Conservation (phyloP, 1,139 yeast species). For the Taphrina wiesneri region DNA sequence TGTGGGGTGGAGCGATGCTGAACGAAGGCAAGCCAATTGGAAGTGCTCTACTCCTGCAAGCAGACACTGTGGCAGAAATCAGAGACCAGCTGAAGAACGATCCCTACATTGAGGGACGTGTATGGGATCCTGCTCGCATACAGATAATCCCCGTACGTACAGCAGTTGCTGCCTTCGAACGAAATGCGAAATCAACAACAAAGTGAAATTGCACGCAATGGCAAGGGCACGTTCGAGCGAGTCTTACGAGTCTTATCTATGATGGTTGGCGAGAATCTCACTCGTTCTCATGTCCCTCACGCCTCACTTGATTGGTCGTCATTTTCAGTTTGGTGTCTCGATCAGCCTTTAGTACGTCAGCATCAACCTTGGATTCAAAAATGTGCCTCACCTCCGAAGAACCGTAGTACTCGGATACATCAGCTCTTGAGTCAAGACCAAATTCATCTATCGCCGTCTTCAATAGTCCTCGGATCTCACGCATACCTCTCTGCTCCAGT, state of each 20-base stretch:
- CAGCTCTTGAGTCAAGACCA: neutral
- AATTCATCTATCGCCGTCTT: slow-evolving; percentile 11
- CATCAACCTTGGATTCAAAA: neutral
- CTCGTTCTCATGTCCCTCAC: slow-evolving; percentile 20
- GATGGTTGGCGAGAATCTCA: neutral
- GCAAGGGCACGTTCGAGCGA: too few species aligned
- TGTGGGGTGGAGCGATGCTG: slow-evolving; percentile 27
- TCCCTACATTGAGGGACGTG: slow-evolving; percentile 16
- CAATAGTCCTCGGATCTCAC: neutral
- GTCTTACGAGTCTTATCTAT: too few species aligned
- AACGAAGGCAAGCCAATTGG: slow-evolving; percentile 25
- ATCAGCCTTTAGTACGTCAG: slow-evolving; percentile 5
- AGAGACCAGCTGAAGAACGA: slow-evolving; percentile 14
- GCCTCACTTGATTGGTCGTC: slow-evolving; percentile 10
- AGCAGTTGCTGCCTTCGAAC: slow-evolving; percentile 7
- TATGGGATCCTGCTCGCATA: slow-evolving; percentile 20
- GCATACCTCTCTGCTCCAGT: slow-evolving; percentile 5
- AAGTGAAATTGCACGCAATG: neutral
- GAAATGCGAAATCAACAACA: slow-evolving; percentile 1
- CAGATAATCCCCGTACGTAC: slow-evolving; percentile 15
- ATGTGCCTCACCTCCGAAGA: neutral
- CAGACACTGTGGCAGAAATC: slow-evolving; percentile 9
- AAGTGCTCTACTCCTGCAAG: slow-evolving; percentile 12
- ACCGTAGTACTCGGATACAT: slow-evolving; percentile 16
- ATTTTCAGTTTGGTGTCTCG: slow-evolving; percentile 12